A percentile compares a stretch with the other conserved stretches of the same genome.
Conservation (phyloP, 139 green algal genomes). For the Monoraphidium neglectum region DNA sequence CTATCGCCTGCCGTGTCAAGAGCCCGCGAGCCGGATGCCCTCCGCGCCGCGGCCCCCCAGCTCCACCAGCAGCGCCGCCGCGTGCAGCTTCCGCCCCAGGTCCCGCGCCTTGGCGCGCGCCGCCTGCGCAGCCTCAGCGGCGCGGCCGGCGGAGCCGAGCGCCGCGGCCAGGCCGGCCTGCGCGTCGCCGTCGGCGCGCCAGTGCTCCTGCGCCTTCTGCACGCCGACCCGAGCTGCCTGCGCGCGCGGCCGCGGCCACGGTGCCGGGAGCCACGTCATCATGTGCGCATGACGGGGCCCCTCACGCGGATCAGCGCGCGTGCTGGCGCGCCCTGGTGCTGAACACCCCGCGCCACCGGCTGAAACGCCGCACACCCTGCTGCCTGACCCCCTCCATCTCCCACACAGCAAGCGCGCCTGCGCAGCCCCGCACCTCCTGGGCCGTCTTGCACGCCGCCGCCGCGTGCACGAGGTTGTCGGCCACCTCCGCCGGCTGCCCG, state of each 20-base stretch:
- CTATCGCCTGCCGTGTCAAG: too few relatives aligned
- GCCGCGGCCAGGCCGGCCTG: constrained; percentile 33
- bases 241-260: not conserved
- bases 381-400: too few relatives aligned
- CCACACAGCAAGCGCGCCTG: too few relatives aligned
- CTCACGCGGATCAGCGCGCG: not conserved
- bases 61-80: constrained; percentile 27
- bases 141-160: constrained; percentile 22
- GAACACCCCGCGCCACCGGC: not conserved
- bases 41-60: constrained; percentile 11
- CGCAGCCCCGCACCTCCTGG: constrained; percentile 23
- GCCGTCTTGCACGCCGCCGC: constrained; percentile 32
- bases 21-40: constrained; percentile 14
- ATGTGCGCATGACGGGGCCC: not conserved
- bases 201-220: constrained; percentile 36
- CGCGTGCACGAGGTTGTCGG: constrained; percentile 35
- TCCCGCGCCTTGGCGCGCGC: constrained; percentile 34
- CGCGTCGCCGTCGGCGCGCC: constrained; percentile 33
- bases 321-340: not conserved
- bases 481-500: constrained; percentile 1
- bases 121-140: constrained; percentile 36
- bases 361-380: not conserved
- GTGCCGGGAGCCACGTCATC: not conserved
- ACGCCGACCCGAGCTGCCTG: constrained; percentile 30
- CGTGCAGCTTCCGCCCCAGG: constrained; percentile 44